phyloP scores from a whole-genome alignment of 73 alveolate species.

The Paramecium pentaurelia region DNA sequence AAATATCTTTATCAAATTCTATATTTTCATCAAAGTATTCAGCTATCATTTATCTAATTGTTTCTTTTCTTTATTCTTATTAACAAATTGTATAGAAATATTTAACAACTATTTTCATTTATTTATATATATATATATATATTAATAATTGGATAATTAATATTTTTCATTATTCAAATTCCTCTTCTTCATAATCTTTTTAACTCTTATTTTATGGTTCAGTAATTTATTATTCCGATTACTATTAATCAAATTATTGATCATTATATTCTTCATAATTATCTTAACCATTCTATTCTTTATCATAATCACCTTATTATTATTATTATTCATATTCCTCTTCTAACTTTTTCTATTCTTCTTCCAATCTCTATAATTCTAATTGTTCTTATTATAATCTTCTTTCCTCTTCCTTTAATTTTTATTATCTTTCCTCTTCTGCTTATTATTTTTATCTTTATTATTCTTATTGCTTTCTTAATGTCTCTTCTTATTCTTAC shows the following conservation, averaged over 20 bases:
- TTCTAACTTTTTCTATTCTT: background rate
- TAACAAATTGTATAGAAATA: background rate
- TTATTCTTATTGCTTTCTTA: background rate
- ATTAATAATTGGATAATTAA: background rate
- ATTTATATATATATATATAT: background rate
- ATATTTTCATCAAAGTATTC: constrained; percentile 19
- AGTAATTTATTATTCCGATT: background rate
- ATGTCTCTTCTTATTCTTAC: background rate
- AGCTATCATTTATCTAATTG: constrained; percentile 32
- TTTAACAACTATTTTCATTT: constrained; percentile 26
- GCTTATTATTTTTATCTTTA: background rate
- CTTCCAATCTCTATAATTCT: background rate
- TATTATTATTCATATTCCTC: background rate
- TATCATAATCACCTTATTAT: background rate
- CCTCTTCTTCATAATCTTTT: constrained; percentile 5
- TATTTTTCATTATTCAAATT: constrained; percentile 25
- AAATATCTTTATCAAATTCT: background rate
- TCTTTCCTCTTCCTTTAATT: background rate
- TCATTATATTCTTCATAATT: background rate
- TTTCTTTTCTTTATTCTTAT: background rate
- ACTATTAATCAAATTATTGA: background rate
- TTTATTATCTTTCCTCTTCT: background rate
- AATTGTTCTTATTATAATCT: background rate
- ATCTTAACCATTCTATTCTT: background rate
- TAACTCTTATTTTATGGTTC: background rate